A percentile compares a stretch with the other conserved stretches of the same genome.
phyloP scores from a whole-genome alignment of 805 yeast genomes.

The Saccharomyces paradoxus region DNA sequence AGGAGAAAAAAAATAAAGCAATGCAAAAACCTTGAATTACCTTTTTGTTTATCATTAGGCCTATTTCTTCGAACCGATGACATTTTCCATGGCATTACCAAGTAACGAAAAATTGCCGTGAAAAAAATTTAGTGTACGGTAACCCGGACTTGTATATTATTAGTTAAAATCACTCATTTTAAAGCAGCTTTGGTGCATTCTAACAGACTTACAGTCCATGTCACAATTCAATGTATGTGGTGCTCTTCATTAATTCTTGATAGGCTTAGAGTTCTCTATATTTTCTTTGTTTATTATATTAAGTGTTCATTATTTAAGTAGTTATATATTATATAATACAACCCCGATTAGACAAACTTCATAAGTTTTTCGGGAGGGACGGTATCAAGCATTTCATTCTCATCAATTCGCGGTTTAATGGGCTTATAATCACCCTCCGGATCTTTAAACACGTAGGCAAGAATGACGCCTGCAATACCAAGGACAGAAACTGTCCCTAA shows the following conservation, averaged over 20 bases:
- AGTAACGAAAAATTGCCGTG: not conserved
- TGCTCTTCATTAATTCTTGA: too few relatives aligned
- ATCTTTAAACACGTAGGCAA: constrained; percentile 31
- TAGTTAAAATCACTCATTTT: not conserved
- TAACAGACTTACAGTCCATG: too few relatives aligned
- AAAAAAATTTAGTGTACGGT: not conserved
- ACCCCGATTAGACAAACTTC: constrained; percentile 25
- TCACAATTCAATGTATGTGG: too few relatives aligned
- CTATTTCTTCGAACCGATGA: not conserved
- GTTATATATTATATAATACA: constrained; percentile 5
- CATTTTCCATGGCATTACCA: not conserved
- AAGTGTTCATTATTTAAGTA: not conserved
- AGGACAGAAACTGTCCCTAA: constrained; percentile 39
- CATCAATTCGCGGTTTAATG: constrained; percentile 48
- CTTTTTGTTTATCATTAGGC: not conserved
- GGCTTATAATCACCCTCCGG: constrained; percentile 37
- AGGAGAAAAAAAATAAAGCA: not conserved
- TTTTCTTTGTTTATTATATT: not conserved
- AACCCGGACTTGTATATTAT: not conserved
- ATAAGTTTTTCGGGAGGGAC: constrained; percentile 53
- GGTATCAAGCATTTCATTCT: constrained; percentile 50
- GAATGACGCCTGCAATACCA: constrained; percentile 35
- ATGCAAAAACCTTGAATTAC: not conserved
- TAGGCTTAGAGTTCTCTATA: not conserved
- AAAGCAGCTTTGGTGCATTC: not conserved